These are phyloP conservation scores for Brassica cretica DNA, from an alignment of 345 rosid genomes.

Conservation along the genomic window DNA sequence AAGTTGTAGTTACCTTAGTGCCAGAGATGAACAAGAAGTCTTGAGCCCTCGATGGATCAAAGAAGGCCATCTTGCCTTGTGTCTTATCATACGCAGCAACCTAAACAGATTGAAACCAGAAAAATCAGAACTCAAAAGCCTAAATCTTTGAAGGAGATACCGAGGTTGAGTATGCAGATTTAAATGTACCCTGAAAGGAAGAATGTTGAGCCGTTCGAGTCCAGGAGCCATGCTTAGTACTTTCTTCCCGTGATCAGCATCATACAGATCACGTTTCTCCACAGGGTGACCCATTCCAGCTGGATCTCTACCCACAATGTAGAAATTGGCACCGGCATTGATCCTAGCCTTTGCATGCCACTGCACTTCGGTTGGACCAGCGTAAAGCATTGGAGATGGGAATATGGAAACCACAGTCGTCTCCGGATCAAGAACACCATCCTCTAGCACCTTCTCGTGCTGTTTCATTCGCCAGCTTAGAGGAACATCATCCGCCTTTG, in stretches of 20 bases:
- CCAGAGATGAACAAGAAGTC: slow-evolving; percentile 94
- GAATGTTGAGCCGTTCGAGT: slow-evolving; percentile 87
- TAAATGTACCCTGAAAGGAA: slow-evolving; percentile 77
- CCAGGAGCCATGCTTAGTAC: slow-evolving; percentile 97
- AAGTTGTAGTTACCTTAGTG: slow-evolving; percentile 65
- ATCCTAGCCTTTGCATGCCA: slow-evolving; percentile 98
- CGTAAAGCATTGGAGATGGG: slow-evolving; percentile 98
- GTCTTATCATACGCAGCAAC: slow-evolving; percentile 93
- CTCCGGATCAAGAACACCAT: slow-evolving; percentile 96
- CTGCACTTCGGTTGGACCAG: slow-evolving; percentile 99
- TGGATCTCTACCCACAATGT: slow-evolving; percentile 96
- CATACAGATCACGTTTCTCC: slow-evolving; percentile 89
- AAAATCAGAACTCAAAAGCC: slow-evolving; percentile 8
- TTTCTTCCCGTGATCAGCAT: slow-evolving; percentile 97
- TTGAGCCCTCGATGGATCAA: slow-evolving; percentile 77
- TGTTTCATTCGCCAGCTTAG: slow-evolving; percentile 94
- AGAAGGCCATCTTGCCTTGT: slow-evolving; percentile 97
- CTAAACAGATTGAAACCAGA: slow-evolving; percentile 37
- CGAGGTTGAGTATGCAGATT: not conserved
- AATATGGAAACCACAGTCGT: slow-evolving; percentile 94
- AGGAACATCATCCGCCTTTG: slow-evolving; percentile 96
- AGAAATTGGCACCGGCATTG: slow-evolving; percentile 95
- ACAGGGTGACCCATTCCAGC: slow-evolving; percentile 98
- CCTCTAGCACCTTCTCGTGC: slow-evolving; percentile 97
- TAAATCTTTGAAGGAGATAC: slow-evolving; percentile 1